Conservation (phyloP, 176 grass and related monocot genomes). For the Paspalum vaginatum region DNA sequence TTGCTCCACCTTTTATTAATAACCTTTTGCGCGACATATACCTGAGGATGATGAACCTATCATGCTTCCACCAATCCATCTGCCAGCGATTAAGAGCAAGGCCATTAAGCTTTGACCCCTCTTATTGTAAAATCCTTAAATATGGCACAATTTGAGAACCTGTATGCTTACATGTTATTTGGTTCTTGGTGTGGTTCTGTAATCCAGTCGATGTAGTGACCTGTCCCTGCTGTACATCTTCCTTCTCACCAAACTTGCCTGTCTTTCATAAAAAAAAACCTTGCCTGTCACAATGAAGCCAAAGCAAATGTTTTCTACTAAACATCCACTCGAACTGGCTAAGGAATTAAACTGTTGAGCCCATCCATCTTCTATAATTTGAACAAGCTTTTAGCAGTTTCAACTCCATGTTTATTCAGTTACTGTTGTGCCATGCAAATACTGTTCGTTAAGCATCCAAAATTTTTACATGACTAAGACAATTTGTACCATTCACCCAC, state of each 20-base stretch:
- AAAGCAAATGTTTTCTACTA: slow-evolving; percentile 14
- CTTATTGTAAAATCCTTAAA: not conserved
- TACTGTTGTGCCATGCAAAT: not conserved
- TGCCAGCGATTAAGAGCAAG: not conserved
- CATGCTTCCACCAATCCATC: not conserved
- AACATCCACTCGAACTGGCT: not conserved
- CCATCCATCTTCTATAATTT: too few species aligned
- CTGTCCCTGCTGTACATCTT: not conserved
- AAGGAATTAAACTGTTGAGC: slow-evolving; percentile 20
- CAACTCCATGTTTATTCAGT: not conserved
- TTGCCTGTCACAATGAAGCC: not conserved
- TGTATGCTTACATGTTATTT: not conserved
- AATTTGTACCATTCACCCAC: slow-evolving; percentile 24
- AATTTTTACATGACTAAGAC: not conserved
- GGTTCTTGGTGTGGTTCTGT: not conserved
- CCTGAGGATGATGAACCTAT: not conserved
- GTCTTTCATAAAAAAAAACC: too few species aligned
- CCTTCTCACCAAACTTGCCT: slow-evolving; percentile 2
- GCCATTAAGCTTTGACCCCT: not conserved
- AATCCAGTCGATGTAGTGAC: not conserved
- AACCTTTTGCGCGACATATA: not conserved
- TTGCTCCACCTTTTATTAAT: not conserved
- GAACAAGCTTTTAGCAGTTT: too few species aligned
- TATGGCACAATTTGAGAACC: not conserved
- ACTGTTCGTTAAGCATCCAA: not conserved